phyloP scores from a whole-genome alignment of 23 red algal species.

The Cyanidiococcus yangmingshanensis region DNA sequence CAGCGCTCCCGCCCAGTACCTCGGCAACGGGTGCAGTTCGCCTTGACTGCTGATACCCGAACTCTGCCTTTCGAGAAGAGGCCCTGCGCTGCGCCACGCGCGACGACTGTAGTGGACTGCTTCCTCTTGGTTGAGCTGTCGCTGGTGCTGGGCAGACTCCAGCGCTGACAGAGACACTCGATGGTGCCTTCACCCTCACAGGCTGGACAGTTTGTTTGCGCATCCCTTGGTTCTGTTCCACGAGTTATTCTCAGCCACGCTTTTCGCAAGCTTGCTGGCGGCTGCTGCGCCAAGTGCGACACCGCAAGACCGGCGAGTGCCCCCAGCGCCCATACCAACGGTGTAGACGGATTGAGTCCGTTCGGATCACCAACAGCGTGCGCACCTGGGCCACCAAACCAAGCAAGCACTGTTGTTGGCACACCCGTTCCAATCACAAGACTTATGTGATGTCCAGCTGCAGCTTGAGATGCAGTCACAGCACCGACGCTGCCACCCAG shows the following conservation, averaged over 20 bases:
- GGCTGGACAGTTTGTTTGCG: background rate
- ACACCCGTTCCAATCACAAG: background rate
- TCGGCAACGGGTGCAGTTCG: background rate
- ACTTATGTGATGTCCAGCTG: background rate
- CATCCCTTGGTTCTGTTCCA: background rate
- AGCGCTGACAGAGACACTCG: constrained; percentile 14
- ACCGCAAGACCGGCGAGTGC: background rate
- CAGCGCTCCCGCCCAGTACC: constrained; percentile 2
- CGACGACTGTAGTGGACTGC: background rate
- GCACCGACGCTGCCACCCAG: background rate
- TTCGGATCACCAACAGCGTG: background rate
- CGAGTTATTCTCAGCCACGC: background rate
- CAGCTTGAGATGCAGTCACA: background rate
- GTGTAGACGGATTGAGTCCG: background rate
- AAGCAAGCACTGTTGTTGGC: background rate
- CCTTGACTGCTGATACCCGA: background rate
- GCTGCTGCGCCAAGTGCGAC: background rate
- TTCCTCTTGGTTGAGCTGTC: background rate
- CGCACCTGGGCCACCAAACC: background rate
- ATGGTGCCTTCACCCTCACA: constrained; percentile 2
- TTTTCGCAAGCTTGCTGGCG: background rate
- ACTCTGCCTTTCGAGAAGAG: constrained; percentile 6
- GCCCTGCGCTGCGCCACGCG: background rate
- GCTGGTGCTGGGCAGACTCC: background rate
- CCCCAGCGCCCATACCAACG: background rate